phyloP scores from a whole-genome alignment of 805 yeast species.

The Yamadazyma philogaea region DNA sequence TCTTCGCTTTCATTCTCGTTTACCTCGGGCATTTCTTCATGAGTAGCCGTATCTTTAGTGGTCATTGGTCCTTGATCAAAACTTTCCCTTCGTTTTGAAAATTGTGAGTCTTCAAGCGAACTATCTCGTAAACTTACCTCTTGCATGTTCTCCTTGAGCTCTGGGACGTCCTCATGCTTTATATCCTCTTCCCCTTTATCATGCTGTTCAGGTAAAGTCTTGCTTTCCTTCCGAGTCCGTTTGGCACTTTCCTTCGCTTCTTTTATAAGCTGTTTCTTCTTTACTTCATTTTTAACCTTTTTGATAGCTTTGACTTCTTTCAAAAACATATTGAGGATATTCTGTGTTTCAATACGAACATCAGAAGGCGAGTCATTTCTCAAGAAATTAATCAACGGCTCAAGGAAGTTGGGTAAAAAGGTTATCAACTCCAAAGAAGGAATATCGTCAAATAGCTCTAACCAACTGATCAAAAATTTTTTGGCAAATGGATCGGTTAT shows the following conservation, averaged over 20 bases:
- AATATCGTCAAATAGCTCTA: constrained; percentile 84
- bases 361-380: constrained; percentile 78
- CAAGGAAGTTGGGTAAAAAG: constrained; percentile 84
- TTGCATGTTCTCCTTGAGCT: neutral
- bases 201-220: neutral
- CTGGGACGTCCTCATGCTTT: neutral
- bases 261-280: constrained; percentile 20
- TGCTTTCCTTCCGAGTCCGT: constrained; percentile 1
- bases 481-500: constrained; percentile 91
- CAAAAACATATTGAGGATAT: constrained; percentile 67
- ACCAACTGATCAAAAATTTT: constrained; percentile 90
- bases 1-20: constrained; percentile 10
- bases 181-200: neutral
- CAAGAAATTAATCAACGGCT: constrained; percentile 75
- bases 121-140: constrained; percentile 1
- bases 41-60: constrained; percentile 4
- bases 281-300: constrained; percentile 57
- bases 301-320: constrained; percentile 79
- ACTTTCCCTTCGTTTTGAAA: constrained; percentile 10
- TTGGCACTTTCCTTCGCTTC: constrained; percentile 10
- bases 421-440: constrained; percentile 88
- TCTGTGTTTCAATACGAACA: constrained; percentile 81
- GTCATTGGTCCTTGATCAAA: constrained; percentile 20
- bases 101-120: constrained; percentile 6
- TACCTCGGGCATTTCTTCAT: constrained; percentile 21